phyloP scores from a whole-genome alignment of 768 basidiomycete species.

The Podaxis pistillaris region DNA sequence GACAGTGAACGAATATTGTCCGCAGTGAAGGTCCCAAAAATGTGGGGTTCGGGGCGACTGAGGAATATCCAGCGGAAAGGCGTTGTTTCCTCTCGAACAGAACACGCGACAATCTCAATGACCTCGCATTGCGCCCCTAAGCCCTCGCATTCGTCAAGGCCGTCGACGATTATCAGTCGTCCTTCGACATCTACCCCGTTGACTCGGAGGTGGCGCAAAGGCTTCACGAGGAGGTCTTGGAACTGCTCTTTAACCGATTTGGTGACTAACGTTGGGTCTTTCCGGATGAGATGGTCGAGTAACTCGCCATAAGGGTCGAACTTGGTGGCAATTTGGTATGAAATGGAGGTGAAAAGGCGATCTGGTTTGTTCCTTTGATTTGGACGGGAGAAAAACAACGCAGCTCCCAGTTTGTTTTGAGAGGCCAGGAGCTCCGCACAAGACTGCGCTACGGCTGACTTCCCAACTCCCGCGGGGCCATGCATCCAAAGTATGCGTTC shows the following conservation, averaged over 20 bases:
- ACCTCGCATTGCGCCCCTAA: background rate
- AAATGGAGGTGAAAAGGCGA: background rate
- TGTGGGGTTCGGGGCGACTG: background rate
- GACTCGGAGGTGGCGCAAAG: background rate
- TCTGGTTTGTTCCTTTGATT: background rate
- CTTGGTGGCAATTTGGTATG: background rate
- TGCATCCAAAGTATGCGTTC: background rate
- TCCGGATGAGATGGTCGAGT: background rate
- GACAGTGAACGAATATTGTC: background rate
- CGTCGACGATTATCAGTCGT: conserved; percentile 10
- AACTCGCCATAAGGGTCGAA: background rate
- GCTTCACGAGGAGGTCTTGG: background rate
- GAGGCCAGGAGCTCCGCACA: background rate
- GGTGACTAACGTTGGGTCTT: background rate
- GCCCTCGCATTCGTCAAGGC: conserved; percentile 12
- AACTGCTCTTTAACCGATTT: conserved; percentile 3
- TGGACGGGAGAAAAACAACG: conserved; percentile 11
- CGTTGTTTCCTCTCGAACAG: background rate
- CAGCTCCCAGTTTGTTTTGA: background rate
- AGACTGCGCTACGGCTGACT: conserved; percentile 6
- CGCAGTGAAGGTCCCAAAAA: background rate
- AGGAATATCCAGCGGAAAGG: background rate
- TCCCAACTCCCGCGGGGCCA: conserved; percentile 1
- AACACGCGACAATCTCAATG: background rate
- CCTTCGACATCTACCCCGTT: background rate